Evolutionary conservation across 2,329 filamentous ascomycete genomes (phyloP).

Genomic region (Kalaharituber pfeilii): DNA sequence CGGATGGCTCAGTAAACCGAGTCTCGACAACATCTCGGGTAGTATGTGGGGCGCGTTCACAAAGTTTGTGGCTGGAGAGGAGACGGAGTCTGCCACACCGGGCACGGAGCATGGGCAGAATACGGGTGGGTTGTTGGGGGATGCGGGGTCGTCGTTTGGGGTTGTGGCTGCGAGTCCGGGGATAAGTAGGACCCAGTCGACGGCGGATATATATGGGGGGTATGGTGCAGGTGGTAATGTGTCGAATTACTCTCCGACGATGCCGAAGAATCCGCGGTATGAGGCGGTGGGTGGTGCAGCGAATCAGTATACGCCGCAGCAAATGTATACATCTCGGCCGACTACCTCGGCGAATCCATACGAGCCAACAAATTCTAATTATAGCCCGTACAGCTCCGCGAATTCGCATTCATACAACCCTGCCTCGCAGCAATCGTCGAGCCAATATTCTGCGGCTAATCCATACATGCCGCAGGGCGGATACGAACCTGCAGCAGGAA

Average conservation of each 20-base stretch:
- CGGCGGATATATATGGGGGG: constrained; percentile 55
- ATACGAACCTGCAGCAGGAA: neutral
- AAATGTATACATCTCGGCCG: constrained; percentile 15
- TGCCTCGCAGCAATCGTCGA: constrained; percentile 13
- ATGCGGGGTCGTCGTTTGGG: constrained; percentile 64
- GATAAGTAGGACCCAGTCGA: constrained; percentile 56
- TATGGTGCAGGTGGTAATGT: constrained; percentile 25
- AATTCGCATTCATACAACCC: neutral
- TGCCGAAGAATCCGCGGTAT: neutral
- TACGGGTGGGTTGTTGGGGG: constrained; percentile 33
- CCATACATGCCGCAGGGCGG: constrained; percentile 23
- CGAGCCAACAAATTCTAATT: neutral
- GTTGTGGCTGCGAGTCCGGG: constrained; percentile 59
- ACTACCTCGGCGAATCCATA: neutral
- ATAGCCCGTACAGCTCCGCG: neutral
- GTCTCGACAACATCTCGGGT: constrained; percentile 86
- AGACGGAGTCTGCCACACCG: constrained; percentile 45
- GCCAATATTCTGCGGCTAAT: constrained; percentile 1
- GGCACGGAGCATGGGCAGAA: neutral
- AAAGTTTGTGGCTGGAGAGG: constrained; percentile 87
- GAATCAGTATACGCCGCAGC: constrained; percentile 19
- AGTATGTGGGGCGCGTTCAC: constrained; percentile 86
- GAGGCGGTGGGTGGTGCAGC: no score
- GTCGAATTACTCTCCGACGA: neutral
- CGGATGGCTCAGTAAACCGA: constrained; percentile 77